Base-by-base conservation (phyloP, 495 filamentous ascomycete species). In the Oidiodendron maius region DNA sequence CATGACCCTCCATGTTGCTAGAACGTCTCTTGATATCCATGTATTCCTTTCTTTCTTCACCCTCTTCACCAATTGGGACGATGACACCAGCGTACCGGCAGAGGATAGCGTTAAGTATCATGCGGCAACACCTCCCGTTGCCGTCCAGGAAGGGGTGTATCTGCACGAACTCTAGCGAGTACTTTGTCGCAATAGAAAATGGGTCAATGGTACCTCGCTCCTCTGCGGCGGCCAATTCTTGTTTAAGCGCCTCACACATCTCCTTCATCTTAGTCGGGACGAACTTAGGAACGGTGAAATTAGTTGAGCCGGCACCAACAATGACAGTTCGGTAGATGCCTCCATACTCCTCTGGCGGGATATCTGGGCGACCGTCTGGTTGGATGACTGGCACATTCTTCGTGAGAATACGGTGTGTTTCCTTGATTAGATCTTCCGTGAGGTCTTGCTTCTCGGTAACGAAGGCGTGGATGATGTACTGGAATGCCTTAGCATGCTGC, bases 131-230 rank as follows among this genome's bases (percentile, higher is more conserved):
- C 23, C 66, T 50, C 2, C 68, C 66, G 40, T 71, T 71, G 2
- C 63, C 66, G 35, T 70, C 66, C 2, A 55, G 32, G 36, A 69
- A 70, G 2, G 66, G 67, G 44, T 68, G 66, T 20, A 69, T 64
- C 1, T 57, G 51, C 32, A 67, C 58, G 28, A 71, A 67, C 0
- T 53, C 28, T 8, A 63, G 52, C 2, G 45, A 58, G 38, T 61
- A 64, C 35, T 65, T 61, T 1, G 64, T 39, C 3, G 64, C 63
- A 6, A 70, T 30, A 8, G 40, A 46, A 28, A 64, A 54, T 2
- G 64, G 62, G 48, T 70, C 67, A n/a, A 71, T 32, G 2, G 13
- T 30, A 1, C 52, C 46, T 0, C 13, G 16, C 6, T 34, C 28
- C 3, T 39, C 57, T 0, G 42, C 48, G 4, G 46, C 25, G 0